Evolutionary conservation across 495 filamentous ascomycete species (phyloP).

Genomic region (Penicillium lagena): DNA sequence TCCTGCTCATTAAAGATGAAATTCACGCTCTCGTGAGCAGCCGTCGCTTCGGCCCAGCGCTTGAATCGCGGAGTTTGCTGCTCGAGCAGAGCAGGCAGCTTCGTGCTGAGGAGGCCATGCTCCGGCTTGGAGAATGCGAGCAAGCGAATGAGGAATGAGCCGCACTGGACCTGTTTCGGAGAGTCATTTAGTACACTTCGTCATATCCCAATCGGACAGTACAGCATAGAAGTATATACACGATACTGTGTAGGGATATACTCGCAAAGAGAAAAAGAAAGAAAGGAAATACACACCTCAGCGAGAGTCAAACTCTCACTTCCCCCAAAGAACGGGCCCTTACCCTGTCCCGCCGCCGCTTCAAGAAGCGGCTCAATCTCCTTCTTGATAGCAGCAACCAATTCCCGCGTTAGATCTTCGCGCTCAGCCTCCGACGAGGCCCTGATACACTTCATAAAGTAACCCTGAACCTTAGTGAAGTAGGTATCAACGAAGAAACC

Average conservation of each 20-base stretch:
- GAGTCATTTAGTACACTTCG: too few species aligned
- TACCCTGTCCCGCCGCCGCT: constrained; percentile 30
- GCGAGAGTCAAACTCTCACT: constrained; percentile 66
- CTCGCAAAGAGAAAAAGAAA: not conserved
- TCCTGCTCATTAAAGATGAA: constrained; percentile 52
- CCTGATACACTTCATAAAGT: constrained; percentile 30
- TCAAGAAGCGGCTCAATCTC: constrained; percentile 67
- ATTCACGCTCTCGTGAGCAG: constrained; percentile 58
- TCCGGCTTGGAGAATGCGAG: constrained; percentile 43
- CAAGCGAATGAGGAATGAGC: constrained; percentile 60
- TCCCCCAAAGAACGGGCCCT: constrained; percentile 76
- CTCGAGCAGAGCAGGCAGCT: constrained; percentile 40
- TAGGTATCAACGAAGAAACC: constrained; percentile 75
- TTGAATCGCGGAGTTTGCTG: constrained; percentile 56
- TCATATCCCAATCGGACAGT: too few species aligned
- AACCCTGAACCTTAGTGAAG: constrained; percentile 52
- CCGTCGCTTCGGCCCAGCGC: constrained; percentile 60
- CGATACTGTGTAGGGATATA: not conserved
- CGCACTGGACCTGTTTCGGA: constrained; percentile 49
- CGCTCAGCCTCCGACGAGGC: constrained; percentile 31
- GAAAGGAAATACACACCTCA: constrained; percentile 49
- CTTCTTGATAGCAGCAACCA: constrained; percentile 53
- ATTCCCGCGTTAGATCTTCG: constrained; percentile 20
- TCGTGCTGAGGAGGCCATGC: constrained; percentile 43
- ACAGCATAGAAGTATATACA: too few species aligned